Evolutionary conservation across 345 rosid genomes (phyloP), one percentile per base, ranked within the genome.

Genomic region (Turnera subulata): DNA sequence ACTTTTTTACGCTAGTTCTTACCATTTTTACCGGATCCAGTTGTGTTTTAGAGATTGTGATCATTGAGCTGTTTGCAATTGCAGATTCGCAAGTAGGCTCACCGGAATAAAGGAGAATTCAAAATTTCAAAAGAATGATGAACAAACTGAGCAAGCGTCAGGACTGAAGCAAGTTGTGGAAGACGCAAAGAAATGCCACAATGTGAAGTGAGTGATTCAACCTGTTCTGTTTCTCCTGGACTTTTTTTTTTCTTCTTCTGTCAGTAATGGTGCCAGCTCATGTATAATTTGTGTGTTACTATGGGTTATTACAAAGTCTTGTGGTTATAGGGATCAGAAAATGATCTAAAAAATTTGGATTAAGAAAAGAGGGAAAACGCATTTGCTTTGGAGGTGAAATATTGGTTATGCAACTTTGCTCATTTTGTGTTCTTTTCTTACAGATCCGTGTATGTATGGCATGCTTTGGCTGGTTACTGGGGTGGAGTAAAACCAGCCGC

Each of bases 401-500:
- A 29, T 29, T 3, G 35, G 35, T 29, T 29, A 3, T n/a, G n/a
- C n/a, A n/a, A 8, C 35, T 29, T 29, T 29, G 8, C 19, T 46
- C 35, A 54, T 48, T 18, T 14, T 8, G 57, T 43, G 33, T 13
- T 48, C 12, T 43, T 1, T 49, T 2, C 20, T 15, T 6, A 12
- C 66, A 93, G 97, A 72, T 76, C 61, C 68, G 91, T 93, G 11
- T 93, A 89, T 68, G 96, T 78, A 15, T 93, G 97, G 99, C 99
- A 93, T 73, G 99, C 99, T 62, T 79, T 93, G 67, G 91, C 94
- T 63, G 96, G 96, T 46, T 93, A 93, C 66, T 93, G 99, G 99
- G 99, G 99, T 11, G 99, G 99, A 58, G 96, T 93, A 33, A 85
- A 89, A 67, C 99, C 99, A 1, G 86, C 94, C 19, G 94, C 91